Evolutionary conservation across 495 filamentous ascomycete genomes (phyloP).

Genomic region (Aspergillus sclerotioniger): DNA sequence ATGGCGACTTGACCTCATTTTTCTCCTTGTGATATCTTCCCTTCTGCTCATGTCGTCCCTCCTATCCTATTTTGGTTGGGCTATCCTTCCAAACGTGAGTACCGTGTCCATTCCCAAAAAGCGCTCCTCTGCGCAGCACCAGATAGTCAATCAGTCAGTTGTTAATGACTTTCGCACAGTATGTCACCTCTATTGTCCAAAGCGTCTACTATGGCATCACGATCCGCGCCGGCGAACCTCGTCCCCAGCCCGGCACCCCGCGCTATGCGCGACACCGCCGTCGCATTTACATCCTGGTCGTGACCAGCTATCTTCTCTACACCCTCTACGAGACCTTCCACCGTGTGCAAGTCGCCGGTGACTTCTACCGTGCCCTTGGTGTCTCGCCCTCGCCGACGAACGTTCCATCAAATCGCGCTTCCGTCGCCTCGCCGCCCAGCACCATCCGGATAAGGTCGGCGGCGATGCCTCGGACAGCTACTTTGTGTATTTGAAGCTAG

Average conservation of each 20-base stretch:
- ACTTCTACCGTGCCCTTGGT: slow-evolving; percentile 75
- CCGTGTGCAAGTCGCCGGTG: slow-evolving; percentile 63
- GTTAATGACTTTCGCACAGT: slow-evolving; percentile 39
- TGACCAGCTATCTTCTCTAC: slow-evolving; percentile 81
- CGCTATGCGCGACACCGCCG: slow-evolving; percentile 70
- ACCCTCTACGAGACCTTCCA: slow-evolving; percentile 92
- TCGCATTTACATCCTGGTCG: slow-evolving; percentile 77
- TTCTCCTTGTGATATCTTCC: slow-evolving; percentile 8
- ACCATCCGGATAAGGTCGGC: slow-evolving; percentile 84
- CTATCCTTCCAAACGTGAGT: slow-evolving; percentile 72
- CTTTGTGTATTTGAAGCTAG: slow-evolving; percentile 79
- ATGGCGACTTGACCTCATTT: background rate
- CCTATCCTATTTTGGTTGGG: slow-evolving; percentile 79
- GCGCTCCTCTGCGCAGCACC: background rate
- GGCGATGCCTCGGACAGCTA: slow-evolving; percentile 47
- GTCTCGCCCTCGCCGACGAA: slow-evolving; percentile 68
- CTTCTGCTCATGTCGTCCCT: slow-evolving; percentile 42
- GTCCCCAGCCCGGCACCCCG: slow-evolving; percentile 69
- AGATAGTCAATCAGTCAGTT: too few relatives aligned
- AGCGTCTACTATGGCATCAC: slow-evolving; percentile 82
- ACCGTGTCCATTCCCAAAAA: background rate
- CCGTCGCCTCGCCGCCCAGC: slow-evolving; percentile 74
- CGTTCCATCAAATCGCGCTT: slow-evolving; percentile 80
- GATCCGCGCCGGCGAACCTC: slow-evolving; percentile 85
- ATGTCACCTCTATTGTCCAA: slow-evolving; percentile 77